These are phyloP conservation scores for Tuber indicum DNA, from an alignment of 495 filamentous ascomycete species.

Conservation along the genomic window DNA sequence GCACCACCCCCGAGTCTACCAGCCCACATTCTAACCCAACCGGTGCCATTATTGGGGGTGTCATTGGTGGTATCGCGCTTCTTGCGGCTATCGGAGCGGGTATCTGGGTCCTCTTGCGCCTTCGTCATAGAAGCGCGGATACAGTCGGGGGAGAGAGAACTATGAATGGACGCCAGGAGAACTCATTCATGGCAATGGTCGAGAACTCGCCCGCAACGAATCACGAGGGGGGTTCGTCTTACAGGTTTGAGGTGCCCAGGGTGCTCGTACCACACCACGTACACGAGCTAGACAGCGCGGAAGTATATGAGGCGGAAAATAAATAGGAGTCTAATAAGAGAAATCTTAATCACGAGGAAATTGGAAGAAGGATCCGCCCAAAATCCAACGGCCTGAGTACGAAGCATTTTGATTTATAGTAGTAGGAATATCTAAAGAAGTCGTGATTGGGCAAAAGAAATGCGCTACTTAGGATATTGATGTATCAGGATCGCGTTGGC, in stretches of 20 bases:
- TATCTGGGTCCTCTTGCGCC: conserved; percentile 8
- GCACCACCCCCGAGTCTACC: background rate
- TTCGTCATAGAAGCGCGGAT: conserved; percentile 9
- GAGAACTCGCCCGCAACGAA: background rate
- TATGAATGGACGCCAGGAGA: background rate
- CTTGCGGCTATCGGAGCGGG: conserved; percentile 19
- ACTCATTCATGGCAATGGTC: background rate
- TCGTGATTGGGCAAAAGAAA: too few relatives aligned
- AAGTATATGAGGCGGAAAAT: background rate
- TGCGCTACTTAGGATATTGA: too few relatives aligned
- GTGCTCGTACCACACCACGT: too few relatives aligned
- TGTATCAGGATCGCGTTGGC: too few relatives aligned
- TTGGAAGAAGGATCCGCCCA: background rate
- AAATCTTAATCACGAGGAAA: background rate
- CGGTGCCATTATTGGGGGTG: conserved; percentile 36
- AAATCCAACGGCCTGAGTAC: background rate
- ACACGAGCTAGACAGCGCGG: background rate
- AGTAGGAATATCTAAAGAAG: too few relatives aligned
- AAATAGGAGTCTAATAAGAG: background rate
- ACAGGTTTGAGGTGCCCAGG: background rate
- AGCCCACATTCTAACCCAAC: conserved; percentile 15
- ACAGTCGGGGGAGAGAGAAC: background rate
- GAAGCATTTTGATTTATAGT: background rate
- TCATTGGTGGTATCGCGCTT: conserved; percentile 34
- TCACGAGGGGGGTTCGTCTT: background rate